Base-by-base conservation (phyloP, 2,329 filamentous ascomycete species). In the Monosporascus sp. region DNA sequence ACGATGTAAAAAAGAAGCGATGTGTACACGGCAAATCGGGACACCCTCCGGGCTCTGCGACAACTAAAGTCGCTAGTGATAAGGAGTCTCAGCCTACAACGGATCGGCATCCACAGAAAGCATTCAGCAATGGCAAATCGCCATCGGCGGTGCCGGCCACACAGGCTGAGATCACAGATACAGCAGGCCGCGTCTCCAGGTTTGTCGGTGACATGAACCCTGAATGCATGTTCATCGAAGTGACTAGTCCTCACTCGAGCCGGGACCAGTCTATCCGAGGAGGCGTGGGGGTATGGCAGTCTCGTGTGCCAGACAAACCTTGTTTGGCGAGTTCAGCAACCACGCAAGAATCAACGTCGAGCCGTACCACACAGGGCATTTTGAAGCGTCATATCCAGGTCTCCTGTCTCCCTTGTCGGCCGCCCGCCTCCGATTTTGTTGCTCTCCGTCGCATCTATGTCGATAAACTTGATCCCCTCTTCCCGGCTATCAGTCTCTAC, bases 141-240 rank as follows among this genome's bases (percentile, higher is more conserved):
- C 43, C 43, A 27, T 46, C 24, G n/a, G 14, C 22, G 5, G 24
- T 14, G 20, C 34, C 24, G 26, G 20, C 11, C 17, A 34, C 24
- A 16, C 41, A 41, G 19, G 14, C 41, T n/a, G 43, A 37, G 8
- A 9, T 36, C n/a, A 8, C 57, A 20, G 60, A 55, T 2, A 58
- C 65, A 14, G 63, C 68, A 26, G 61, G 66, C 53, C 63, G 68
- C 5, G 62, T 66, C 7, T 68, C 73, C 1, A 77, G 81, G 7
- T 84, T 83, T 52, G 76, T 84, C 38, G 80, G 81, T 19, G 81
- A 84, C 60, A 61, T 83, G 27, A 85, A 82, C 58, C 82, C 82
- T 2, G 82, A 84, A 63, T 78, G 78, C 54, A 79, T 84, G 64
- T 81, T 85, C 52, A 72, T 82, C 59, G 79, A 83, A 58, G 80